Evolutionary conservation across 2,329 filamentous ascomycete species (phyloP), one percentile per base, ranked within the genome.

Genomic region (Myriosclerotinia duriaeana): DNA sequence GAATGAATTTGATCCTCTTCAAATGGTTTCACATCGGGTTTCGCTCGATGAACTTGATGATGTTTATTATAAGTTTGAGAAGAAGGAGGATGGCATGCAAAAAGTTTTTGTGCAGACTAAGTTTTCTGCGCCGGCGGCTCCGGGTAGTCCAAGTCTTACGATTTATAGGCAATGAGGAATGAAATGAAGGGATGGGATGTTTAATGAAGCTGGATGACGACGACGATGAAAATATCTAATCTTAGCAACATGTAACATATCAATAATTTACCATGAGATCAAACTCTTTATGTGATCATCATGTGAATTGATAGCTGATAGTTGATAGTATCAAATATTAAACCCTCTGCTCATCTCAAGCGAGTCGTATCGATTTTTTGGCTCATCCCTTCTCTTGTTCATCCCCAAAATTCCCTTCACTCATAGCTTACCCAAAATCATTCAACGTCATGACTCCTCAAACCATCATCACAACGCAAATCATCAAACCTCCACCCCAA

Each of bases 21-120:
- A 90, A 75, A 96, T 96, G 89, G 80, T 96, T 1, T 90, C 88
- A 3, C 92, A 96, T 77, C 87, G 92, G 14, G 85, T 92, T 66
- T 83, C 84, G 36, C 82, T 96, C 4, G 89, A 94, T 69, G 90
- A 93, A 71, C 83, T 90, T 67, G 87, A 86, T 67, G 85, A 86
- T 73, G 80, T 90, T 1, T 91, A 91, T 72, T 78, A 81, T 66
- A 72, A 75, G 72, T 91, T 89, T 68, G 82, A 89, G 66, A 80
- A 79, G 65, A 80, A 79, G 67, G 82, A 90, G 67, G 87, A 91
- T 71, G 80, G 81, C 4, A 90, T 96, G 82, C 91, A 96, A 77
- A 96, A 96, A 83, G 84, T 94, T 1, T 95, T 84, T 75, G 81
- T 85, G 1, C 80, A 87, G 79, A 87, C 85, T 1, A 83, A 80